A percentile compares a stretch with the other conserved stretches of the same genome.
phyloP scores from a whole-genome alignment of 78 protist species.

The Speleostelium caveatum region DNA sequence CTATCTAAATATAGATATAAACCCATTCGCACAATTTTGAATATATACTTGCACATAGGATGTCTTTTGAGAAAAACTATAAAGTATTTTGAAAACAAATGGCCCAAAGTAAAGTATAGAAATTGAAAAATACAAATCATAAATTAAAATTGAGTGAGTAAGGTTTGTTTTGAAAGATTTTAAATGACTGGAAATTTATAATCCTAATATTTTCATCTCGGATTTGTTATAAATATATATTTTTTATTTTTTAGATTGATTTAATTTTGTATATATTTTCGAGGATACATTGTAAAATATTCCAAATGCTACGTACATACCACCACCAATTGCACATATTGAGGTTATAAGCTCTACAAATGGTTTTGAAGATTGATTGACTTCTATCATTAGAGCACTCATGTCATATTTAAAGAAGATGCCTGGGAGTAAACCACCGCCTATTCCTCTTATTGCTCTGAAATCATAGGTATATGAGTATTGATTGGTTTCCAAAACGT shows the following conservation, averaged over 20 bases:
- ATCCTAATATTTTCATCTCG: too few relatives aligned
- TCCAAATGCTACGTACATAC: conserved; percentile 74
- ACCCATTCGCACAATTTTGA: too few relatives aligned
- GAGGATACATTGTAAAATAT: conserved; percentile 7
- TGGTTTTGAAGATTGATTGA: conserved; percentile 73
- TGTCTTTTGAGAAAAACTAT: too few relatives aligned
- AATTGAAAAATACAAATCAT: too few relatives aligned
- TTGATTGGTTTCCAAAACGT: conserved; percentile 57
- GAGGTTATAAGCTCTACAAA: conserved; percentile 44
- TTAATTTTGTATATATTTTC: conserved; percentile 17
- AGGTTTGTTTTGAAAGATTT: too few relatives aligned
- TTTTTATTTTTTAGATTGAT: background rate
- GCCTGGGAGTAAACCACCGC: conserved; percentile 9
- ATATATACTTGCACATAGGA: too few relatives aligned
- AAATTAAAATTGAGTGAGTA: too few relatives aligned
- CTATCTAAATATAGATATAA: too few relatives aligned
- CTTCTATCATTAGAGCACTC: conserved; percentile 67
- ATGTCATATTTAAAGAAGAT: conserved; percentile 67
- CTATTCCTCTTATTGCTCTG: background rate
- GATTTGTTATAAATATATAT: background rate
- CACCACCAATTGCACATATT: conserved; percentile 75
- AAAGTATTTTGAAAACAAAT: too few relatives aligned
- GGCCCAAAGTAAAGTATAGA: too few relatives aligned
- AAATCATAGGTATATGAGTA: conserved; percentile 42
- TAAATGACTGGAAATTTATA: background rate